Evolutionary conservation across 2,329 filamentous ascomycete species (phyloP).

Genomic region (Colletotrichum tanaceti): DNA sequence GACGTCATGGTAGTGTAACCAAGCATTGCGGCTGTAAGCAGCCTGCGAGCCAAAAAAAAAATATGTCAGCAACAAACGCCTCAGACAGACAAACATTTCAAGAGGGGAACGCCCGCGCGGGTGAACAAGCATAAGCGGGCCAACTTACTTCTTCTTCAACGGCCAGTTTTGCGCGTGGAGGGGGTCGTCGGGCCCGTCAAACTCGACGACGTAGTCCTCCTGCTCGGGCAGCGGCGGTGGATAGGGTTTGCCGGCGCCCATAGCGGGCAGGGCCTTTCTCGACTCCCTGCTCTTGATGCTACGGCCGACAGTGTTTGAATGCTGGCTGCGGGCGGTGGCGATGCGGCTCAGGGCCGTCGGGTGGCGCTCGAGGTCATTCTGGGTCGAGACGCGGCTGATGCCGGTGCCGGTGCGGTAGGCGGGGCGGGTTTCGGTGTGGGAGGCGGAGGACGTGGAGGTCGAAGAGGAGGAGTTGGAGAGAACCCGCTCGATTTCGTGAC

Average conservation of each 20-base stretch:
- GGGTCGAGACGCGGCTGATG: conserved; percentile 73
- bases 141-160: conserved; percentile 76
- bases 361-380: conserved; percentile 75
- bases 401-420: conserved; percentile 52
- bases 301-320: conserved; percentile 77
- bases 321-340: conserved; percentile 76
- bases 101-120: conserved; percentile 24
- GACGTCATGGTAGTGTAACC: conserved; percentile 79
- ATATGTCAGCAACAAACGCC: conserved; percentile 21
- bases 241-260: conserved; percentile 80
- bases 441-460: conserved; percentile 60
- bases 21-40: conserved; percentile 74
- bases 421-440: conserved; percentile 43
- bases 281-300: conserved; percentile 61
- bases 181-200: conserved; percentile 85
- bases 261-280: conserved; percentile 71
- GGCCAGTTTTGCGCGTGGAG: conserved; percentile 91
- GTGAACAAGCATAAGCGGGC: neutral
- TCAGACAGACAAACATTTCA: no score
- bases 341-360: conserved; percentile 78
- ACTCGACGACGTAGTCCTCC: conserved; percentile 86
- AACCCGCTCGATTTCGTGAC: conserved; percentile 71
- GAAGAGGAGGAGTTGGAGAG: conserved; percentile 63
- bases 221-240: conserved; percentile 75
- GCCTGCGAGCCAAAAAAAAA: conserved; percentile 49